Conservation (phyloP, 768 basidiomycete genomes). For the Neoboletus magnificus region DNA sequence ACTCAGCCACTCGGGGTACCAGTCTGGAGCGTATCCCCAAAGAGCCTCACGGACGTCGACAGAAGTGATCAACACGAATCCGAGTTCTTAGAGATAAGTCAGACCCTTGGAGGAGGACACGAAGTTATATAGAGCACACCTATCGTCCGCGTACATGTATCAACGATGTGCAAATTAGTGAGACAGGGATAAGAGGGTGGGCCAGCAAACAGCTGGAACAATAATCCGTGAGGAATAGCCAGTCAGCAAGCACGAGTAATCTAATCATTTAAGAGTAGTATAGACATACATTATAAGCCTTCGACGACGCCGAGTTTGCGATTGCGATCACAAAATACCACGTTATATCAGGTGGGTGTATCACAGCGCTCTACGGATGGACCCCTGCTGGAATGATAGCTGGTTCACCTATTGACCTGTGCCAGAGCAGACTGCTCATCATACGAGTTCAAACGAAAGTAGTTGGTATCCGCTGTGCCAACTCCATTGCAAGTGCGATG, state of each 20-base stretch:
- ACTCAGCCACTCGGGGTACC: no score
- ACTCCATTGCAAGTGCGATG: conserved; percentile 17
- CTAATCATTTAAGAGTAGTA: background rate
- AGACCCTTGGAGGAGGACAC: background rate
- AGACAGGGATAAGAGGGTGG: background rate
- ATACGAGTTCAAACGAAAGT: background rate
- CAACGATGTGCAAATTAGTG: background rate
- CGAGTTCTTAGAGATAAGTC: no score
- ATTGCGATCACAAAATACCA: background rate
- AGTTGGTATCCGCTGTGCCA: background rate
- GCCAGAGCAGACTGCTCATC: background rate
- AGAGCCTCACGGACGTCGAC: no score
- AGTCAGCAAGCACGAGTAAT: background rate
- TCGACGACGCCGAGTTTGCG: background rate
- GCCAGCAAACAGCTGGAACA: background rate
- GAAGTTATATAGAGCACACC: background rate
- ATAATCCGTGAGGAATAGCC: no score
- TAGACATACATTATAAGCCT: background rate
- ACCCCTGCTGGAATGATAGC: background rate
- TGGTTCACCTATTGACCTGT: background rate
- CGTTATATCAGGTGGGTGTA: background rate
- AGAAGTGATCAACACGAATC: no score
- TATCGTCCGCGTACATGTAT: background rate
- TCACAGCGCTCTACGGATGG: background rate
- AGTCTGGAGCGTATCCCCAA: no score